Evolutionary conservation across 495 filamentous ascomycete genomes (phyloP).

Genomic region (Umbilicaria muhlenbergii): DNA sequence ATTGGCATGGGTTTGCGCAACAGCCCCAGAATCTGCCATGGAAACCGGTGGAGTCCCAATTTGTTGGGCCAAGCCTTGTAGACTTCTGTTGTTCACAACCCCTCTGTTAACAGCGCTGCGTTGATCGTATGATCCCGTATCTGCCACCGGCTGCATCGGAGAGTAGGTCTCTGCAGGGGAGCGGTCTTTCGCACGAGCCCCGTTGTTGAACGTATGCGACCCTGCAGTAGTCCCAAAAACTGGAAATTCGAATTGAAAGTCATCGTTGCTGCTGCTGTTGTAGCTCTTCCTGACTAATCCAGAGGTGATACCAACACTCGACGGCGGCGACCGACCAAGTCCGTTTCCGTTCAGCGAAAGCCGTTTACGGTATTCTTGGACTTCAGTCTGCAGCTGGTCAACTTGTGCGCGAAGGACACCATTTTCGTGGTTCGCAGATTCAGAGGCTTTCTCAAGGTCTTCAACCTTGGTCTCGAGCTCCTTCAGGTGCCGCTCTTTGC

Average conservation of each 20-base stretch:
- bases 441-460: conserved; percentile 77
- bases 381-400: conserved; percentile 69
- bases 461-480: conserved; percentile 91
- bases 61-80: no score
- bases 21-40: neutral
- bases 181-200: conserved; percentile 15
- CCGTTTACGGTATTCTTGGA: conserved; percentile 81
- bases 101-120: conserved; percentile 4
- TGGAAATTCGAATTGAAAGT: conserved; percentile 81
- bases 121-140: conserved; percentile 6
- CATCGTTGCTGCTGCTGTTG: conserved; percentile 38
- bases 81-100: no score
- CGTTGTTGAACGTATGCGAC: conserved; percentile 39
- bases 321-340: conserved; percentile 28
- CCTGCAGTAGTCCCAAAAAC: conserved; percentile 49
- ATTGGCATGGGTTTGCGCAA: conserved; percentile 7
- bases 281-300: conserved; percentile 11
- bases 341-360: conserved; percentile 41
- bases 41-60: neutral
- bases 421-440: conserved; percentile 75
- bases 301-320: conserved; percentile 16
- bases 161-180: conserved; percentile 7
- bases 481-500: conserved; percentile 94
- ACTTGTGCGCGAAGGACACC: conserved; percentile 69
- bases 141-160: conserved; percentile 14